Evolutionary conservation across 768 basidiomycete genomes (phyloP), one percentile per base, ranked within the genome.

Genomic region (Sarcodon aspratus): DNA sequence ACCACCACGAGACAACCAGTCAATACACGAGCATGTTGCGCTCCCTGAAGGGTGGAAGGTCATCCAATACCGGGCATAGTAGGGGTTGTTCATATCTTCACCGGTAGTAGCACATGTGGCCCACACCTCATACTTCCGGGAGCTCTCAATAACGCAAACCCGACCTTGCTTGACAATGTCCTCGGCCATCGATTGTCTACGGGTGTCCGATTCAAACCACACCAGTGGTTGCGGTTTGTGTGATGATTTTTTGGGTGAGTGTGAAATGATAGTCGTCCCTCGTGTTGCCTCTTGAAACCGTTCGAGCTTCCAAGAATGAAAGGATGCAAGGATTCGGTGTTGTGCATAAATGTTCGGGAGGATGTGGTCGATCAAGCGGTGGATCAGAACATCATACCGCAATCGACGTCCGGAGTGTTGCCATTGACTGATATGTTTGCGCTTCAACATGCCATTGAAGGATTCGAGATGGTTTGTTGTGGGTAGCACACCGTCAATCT

Each of bases 381-480:
- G 37, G 9, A 60, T 36, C 8, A 66, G 54, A 12, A 64, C 45
- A 46, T 65, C 65, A 33, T 62, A 54, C 0, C 65, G 62, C 8
- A 70, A 58, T 6, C 60, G 56, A 5, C 53, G 53, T 4, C 66
- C 65, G 31, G 52, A 55, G 10, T 55, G 56, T 37, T 62, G 59
- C 56, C 55, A 61, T 27, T 50, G 55, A 0, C 32, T 54, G 0
- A 70, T 18, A 42, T 67, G 52, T 34, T 61, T 65, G 1, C 52
- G 43, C 53, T 71, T 69, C 1, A 70, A 50, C 10, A 62, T 36
- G 5, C 60, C 53, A 45, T 70, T 70, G 55, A 70, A 69, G 1
- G 64, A 61, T 51, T 71, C 66, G 7, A 70, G 59, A 47, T 69
- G 67, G 43, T 71, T 71, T 18, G 67, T 70, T 5, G 69, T 71